Conservation (phyloP, 1,284 basidiomycete genomes). For the Prillingera fragicola region DNA sequence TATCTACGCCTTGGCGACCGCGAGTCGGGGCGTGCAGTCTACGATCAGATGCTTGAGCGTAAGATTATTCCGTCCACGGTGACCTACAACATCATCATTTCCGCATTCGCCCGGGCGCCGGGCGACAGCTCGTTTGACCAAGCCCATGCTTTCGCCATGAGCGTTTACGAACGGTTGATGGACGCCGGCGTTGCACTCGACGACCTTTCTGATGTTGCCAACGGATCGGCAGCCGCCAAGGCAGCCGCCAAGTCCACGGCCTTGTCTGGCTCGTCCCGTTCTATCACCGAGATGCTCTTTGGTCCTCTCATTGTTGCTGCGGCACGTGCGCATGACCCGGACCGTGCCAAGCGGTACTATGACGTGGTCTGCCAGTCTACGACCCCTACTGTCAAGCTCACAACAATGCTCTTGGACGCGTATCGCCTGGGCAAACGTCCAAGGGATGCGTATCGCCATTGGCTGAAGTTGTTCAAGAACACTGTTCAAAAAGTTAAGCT, state of each 20-base stretch:
- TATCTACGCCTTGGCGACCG: conserved; percentile 61
- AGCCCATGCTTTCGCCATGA: conserved; percentile 38
- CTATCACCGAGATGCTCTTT: conserved; percentile 34
- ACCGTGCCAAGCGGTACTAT: conserved; percentile 58
- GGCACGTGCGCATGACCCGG: conserved; percentile 19
- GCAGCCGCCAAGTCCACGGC: conserved; percentile 14
- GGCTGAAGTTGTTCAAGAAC: conserved; percentile 48
- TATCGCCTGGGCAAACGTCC: conserved; percentile 62
- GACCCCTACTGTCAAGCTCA: conserved; percentile 17
- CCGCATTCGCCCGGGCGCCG: conserved; percentile 44
- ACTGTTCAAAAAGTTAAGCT: neutral
- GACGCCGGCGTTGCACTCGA: too few relatives aligned
- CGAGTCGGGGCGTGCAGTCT: conserved; percentile 60
- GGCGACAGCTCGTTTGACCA: conserved; percentile 27
- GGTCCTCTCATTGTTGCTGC: conserved; percentile 35
- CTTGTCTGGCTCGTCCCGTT: conserved; percentile 22
- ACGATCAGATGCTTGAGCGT: conserved; percentile 66
- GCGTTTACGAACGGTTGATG: conserved; percentile 20
- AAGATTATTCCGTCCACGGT: conserved; percentile 65
- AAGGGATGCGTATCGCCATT: conserved; percentile 58
- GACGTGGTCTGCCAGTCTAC: conserved; percentile 6
- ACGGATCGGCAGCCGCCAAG: too few relatives aligned
- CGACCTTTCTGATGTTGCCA: too few relatives aligned
- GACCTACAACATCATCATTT: conserved; percentile 67
- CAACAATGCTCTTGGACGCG: conserved; percentile 65